phyloP scores from a whole-genome alignment of 2,329 filamentous ascomycete species.

The Sporothrix variecibatus region DNA sequence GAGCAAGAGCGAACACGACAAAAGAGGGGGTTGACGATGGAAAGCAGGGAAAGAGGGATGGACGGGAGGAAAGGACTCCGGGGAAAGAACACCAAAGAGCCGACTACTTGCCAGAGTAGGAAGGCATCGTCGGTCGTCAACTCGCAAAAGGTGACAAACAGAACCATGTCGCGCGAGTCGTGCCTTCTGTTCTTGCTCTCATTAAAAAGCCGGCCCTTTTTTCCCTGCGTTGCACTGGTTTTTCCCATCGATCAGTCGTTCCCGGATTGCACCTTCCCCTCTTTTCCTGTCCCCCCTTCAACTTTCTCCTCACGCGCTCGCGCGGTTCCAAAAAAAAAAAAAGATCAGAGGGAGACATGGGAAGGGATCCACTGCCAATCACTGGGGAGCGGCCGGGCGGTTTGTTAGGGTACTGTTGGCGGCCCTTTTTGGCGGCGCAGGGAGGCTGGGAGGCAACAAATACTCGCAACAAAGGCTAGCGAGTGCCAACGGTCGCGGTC shows the following conservation, averaged over 20 bases:
- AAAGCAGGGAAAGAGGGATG: conserved; percentile 10
- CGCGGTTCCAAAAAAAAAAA: background rate
- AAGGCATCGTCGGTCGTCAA: conserved; percentile 1
- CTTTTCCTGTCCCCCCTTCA: background rate
- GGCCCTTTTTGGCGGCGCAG: background rate
- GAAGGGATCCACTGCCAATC: conserved; percentile 16
- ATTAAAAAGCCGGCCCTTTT: conserved; percentile 5
- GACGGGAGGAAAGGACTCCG: conserved; percentile 8
- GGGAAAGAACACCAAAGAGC: background rate
- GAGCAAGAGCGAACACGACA: background rate
- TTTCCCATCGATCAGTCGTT: conserved; percentile 3
- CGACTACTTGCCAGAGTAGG: background rate
- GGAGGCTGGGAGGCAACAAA: background rate
- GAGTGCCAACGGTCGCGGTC: background rate
- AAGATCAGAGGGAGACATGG: background rate
- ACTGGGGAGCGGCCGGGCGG: background rate
- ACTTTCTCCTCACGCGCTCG: background rate
- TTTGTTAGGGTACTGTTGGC: background rate
- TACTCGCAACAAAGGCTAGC: background rate
- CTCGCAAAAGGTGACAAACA: too few relatives aligned
- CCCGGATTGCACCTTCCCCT: conserved; percentile 10
- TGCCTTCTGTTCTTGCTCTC: background rate
- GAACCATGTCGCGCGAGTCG: background rate
- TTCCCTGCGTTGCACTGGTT: background rate
- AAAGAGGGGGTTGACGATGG: background rate